phyloP scores from a whole-genome alignment of 1,139 yeast genomes.

The Taphrina betulina region DNA sequence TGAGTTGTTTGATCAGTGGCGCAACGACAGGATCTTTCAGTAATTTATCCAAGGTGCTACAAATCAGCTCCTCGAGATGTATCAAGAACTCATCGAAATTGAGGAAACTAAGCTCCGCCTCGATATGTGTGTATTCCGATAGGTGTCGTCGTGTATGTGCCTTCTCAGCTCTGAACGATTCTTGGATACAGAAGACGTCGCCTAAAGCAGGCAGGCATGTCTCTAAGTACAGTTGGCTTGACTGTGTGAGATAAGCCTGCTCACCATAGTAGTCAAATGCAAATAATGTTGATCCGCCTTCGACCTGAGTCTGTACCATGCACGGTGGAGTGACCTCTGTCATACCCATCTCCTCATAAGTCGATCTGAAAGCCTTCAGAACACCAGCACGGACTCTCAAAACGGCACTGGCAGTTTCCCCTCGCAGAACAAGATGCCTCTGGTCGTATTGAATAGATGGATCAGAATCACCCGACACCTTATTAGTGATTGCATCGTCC shows the following conservation, averaged over 20 bases:
- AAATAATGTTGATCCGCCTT: conserved; percentile 97
- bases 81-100: conserved; percentile 78
- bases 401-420: conserved; percentile 90
- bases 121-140: conserved; percentile 95
- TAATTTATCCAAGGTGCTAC: conserved; percentile 68
- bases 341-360: conserved; percentile 70
- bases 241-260: conserved; percentile 94
- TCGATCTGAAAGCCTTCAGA: conserved; percentile 69
- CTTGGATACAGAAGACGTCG: conserved; percentile 96
- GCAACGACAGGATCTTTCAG: conserved; percentile 90
- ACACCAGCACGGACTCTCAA: conserved; percentile 91
- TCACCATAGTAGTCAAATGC: conserved; percentile 93
- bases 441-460: conserved; percentile 82
- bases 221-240: conserved; percentile 94
- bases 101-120: conserved; percentile 86
- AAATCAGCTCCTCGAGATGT: conserved; percentile 79
- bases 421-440: conserved; percentile 92
- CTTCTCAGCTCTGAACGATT: conserved; percentile 98
- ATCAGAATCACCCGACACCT: conserved; percentile 77
- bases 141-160: conserved; percentile 98
- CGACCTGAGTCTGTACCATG: conserved; percentile 99
- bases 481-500: conserved; percentile 91
- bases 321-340: conserved; percentile 98
- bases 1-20: conserved; percentile 81
- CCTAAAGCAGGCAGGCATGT: conserved; percentile 95